phyloP scores from a whole-genome alignment of 2,329 filamentous ascomycete genomes.

The Hysterium pulicare region DNA sequence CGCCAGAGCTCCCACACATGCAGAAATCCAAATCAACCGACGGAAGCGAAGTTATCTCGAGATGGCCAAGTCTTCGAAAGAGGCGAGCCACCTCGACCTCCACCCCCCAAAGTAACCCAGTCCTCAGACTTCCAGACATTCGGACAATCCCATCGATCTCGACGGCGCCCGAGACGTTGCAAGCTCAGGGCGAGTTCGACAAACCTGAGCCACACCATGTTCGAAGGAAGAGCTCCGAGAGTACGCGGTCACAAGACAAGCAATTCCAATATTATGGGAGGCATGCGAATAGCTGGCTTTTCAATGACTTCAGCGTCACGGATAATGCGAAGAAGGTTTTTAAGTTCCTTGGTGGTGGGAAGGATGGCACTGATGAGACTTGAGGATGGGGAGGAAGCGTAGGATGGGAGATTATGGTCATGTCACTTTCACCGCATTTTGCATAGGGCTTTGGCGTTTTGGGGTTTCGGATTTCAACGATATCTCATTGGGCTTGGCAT shows the following conservation, averaged over 20 bases:
- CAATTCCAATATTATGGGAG: constrained; percentile 1
- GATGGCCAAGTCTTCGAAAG: neutral
- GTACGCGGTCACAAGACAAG: too few relatives aligned
- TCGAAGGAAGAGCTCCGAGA: too few relatives aligned
- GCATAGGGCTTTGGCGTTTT: too few relatives aligned
- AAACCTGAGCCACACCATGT: too few relatives aligned
- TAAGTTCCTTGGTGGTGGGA: constrained; percentile 33
- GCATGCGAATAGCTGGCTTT: constrained; percentile 6
- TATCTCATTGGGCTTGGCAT: too few relatives aligned
- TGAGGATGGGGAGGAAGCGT: neutral
- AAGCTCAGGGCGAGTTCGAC: neutral
- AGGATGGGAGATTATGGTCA: neutral
- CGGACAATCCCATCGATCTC: neutral
- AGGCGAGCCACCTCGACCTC: neutral
- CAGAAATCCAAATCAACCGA: too few relatives aligned
- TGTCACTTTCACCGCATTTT: too few relatives aligned
- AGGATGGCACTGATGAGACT: too few relatives aligned
- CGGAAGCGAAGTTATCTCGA: neutral
- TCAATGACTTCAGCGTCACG: constrained; percentile 4
- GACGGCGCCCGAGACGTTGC: neutral
- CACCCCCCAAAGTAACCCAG: neutral
- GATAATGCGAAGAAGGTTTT: constrained; percentile 1
- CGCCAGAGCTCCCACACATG: too few relatives aligned
- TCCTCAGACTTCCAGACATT: neutral
- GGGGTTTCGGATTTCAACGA: too few relatives aligned